Evolutionary conservation across 2,329 filamentous ascomycete species (phyloP), one percentile per base, ranked within the genome.

Genomic region (Coniochaeta sp.): DNA sequence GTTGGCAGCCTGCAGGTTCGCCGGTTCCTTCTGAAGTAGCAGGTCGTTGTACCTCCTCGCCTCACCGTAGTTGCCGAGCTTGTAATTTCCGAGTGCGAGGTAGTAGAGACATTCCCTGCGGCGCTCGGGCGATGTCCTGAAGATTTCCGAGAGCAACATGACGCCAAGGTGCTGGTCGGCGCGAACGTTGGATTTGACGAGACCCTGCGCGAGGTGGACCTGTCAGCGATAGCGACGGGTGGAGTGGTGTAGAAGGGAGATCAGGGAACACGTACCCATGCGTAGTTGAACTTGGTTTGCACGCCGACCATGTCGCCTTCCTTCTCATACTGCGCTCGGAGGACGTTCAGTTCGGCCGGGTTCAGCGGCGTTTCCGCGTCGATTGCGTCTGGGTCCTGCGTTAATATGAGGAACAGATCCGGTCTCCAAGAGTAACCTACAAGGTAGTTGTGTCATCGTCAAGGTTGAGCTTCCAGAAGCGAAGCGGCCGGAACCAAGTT

Each of bases 201-300:
- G 84, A 66, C 95, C 95, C 92, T 96, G 66, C 4, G n/a, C 17
- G 24, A 56, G 22, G 17, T n/a, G 12, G 38, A 40, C 16, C 2
- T 1, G 26, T 52, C 14, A n/a, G 8, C 1, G 44, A 50, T 4
- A 28, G 7, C 34, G 52, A 58, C 65, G 54, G 63, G 57, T 34
- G 26, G 26, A 19, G 19, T 12, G n/a, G 28, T 55, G 17, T 42
- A 32, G 2, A 19, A n/a, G 14, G 9, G 47, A 26, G 19, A 17
- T 36, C 19, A 24, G 12, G 1, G 16, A 28, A 54, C 38, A 67
- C 80, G 60, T 85, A 96, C 92, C 95, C 95, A 99, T 72, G 95
- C 93, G 75, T 93, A 98, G 86, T 99, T 99, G 85, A 99, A 99
- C 74, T 98, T 98, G 63, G 95, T 99, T 76, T 99, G 95, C 44